Percentiles rank a stretch among this genome's conserved stretches.
Conservation (phyloP, 805 yeast genomes). For the Candida xiaguanensis region DNA sequence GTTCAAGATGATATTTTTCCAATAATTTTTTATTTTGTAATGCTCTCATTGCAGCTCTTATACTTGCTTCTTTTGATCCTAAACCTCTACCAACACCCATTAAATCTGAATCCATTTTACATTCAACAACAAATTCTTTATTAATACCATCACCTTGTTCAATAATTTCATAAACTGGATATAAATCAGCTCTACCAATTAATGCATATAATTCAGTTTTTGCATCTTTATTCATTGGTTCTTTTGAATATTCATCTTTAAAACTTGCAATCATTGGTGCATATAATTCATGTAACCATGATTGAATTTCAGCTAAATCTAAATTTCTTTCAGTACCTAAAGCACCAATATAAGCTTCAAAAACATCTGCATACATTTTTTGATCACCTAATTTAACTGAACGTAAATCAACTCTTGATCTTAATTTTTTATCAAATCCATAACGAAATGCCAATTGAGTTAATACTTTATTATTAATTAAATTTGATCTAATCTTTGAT, state of each 20-base stretch:
- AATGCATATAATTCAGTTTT: slow-evolving; percentile 74
- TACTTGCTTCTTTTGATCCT: slow-evolving; percentile 72
- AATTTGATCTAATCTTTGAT: slow-evolving; percentile 61
- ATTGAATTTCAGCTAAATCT: slow-evolving; percentile 45
- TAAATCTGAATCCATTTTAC: slow-evolving; percentile 59
- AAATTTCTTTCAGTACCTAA: slow-evolving; percentile 54
- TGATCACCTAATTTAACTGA: slow-evolving; percentile 49
- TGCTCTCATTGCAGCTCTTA: slow-evolving; percentile 81
- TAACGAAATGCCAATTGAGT: slow-evolving; percentile 68
- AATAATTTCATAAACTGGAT: slow-evolving; percentile 54
- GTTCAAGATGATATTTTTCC: slow-evolving; percentile 55
- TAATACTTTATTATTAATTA: slow-evolving; percentile 72
- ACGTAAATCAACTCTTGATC: slow-evolving; percentile 45
- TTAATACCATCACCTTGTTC: slow-evolving; percentile 44
- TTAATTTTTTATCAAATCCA: slow-evolving; percentile 57
- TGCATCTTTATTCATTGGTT: slow-evolving; percentile 58
- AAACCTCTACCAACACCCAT: slow-evolving; percentile 73
- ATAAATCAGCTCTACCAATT: slow-evolving; percentile 69
- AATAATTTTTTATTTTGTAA: slow-evolving; percentile 53
- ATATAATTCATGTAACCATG: slow-evolving; percentile 56
- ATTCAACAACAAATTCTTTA: slow-evolving; percentile 59
- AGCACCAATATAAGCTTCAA: slow-evolving; percentile 94
- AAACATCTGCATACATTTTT: slow-evolving; percentile 81
- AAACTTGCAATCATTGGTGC: slow-evolving; percentile 38
- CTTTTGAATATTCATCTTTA: slow-evolving; percentile 29